Percentiles rank a stretch among this genome's conserved stretches.
Evolutionary conservation across 2,329 filamentous ascomycete species (phyloP).

Genomic region (Pseudogymnoascus verrucosus): DNA sequence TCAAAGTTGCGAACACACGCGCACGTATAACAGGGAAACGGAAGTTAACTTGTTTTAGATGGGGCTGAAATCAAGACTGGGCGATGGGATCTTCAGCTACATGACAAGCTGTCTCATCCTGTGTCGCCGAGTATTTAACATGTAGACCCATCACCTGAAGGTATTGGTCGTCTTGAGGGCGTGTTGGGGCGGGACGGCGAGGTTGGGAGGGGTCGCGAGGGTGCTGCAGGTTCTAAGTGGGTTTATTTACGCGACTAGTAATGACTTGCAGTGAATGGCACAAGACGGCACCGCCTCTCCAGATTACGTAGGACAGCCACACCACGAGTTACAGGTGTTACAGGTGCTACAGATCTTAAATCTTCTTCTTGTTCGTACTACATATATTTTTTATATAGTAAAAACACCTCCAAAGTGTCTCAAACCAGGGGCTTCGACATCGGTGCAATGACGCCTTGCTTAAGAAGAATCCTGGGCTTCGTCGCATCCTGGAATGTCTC

Average conservation of each 20-base stretch:
- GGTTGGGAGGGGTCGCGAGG: not conserved
- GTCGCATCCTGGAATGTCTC: constrained; percentile 82
- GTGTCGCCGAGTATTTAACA: not conserved
- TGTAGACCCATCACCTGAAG: not conserved
- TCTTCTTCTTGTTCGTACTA: not conserved
- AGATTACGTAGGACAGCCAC: constrained; percentile 3
- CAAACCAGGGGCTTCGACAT: constrained; percentile 62
- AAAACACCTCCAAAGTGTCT: not conserved
- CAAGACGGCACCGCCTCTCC: not conserved
- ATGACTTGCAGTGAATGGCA: not conserved
- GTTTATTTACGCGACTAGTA: constrained; percentile 1
- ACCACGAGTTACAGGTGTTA: not conserved
- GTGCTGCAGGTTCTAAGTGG: constrained; percentile 1
- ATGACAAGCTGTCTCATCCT: not conserved
- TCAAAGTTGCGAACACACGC: not conserved
- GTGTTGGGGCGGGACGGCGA: not conserved
- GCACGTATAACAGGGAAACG: constrained; percentile 1
- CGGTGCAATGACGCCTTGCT: constrained; percentile 81
- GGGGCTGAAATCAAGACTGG: not conserved
- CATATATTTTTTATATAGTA: not conserved
- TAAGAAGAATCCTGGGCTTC: constrained; percentile 82
- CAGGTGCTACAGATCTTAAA: not conserved
- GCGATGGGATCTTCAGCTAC: not conserved
- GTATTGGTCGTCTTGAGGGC: not conserved
- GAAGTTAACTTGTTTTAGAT: constrained; percentile 3